phyloP scores from a whole-genome alignment of 2,329 filamentous ascomycete species.

The Lasiodiplodia theobromae region DNA sequence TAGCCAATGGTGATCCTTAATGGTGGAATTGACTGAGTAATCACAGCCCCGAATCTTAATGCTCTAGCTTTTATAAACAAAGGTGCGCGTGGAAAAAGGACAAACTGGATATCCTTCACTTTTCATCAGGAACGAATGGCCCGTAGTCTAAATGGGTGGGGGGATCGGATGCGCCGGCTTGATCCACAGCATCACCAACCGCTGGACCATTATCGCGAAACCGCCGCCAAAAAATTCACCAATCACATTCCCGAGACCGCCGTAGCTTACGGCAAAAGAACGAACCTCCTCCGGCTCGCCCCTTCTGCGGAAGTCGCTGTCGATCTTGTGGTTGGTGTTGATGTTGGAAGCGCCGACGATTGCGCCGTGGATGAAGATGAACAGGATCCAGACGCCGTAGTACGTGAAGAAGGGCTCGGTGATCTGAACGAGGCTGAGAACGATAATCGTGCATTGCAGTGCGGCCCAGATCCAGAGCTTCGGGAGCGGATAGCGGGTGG shows the following conservation, averaged over 20 bases:
- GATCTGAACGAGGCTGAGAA: conserved; percentile 3
- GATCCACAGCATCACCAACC: not conserved
- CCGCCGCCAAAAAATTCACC: conserved; percentile 9
- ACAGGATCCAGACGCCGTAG: conserved; percentile 19
- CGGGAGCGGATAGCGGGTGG: not conserved
- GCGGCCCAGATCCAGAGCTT: conserved; percentile 2
- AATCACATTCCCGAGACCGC: not conserved
- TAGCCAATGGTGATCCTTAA: no score
- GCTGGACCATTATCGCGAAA: conserved; percentile 11
- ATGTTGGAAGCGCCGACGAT: not conserved
- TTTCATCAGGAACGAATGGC: no score
- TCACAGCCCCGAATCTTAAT: no score
- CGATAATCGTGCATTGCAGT: not conserved
- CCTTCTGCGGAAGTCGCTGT: not conserved
- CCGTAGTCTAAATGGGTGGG: no score
- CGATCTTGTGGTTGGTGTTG: not conserved
- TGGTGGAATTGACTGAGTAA: no score
- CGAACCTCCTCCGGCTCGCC: not conserved
- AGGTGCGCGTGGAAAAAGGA: no score
- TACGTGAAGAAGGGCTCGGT: conserved; percentile 1
- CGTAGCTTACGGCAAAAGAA: conserved; percentile 3
- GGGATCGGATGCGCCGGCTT: not conserved
- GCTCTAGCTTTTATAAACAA: no score
- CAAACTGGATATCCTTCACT: no score
- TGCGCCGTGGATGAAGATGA: conserved; percentile 4